Evolutionary conservation across 352 stramenopile genomes (phyloP), one percentile per base, ranked within the genome.

Genomic region (Phytophthora sp.): DNA sequence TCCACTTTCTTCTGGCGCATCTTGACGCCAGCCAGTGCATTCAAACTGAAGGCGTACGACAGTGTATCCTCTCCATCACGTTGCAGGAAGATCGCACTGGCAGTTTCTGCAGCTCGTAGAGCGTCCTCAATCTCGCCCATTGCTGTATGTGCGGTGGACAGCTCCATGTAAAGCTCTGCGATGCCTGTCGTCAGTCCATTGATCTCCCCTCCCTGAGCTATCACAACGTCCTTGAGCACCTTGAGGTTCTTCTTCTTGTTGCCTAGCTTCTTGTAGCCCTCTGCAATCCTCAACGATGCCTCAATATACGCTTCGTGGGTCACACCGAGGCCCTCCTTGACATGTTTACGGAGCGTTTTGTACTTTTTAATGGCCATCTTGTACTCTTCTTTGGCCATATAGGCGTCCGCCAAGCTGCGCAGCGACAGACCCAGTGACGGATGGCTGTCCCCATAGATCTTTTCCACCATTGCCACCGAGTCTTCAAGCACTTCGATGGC

Each of bases 251-350:
- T 77, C 38, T 79, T 73, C 52, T 82, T 67, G 16, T 93, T 79
- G 30, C 72, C 71, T 21, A 93, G 44, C 41, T 86, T 87, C 69
- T 89, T 82, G 70, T 93, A 93, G 5, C 62, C 74, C 56, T 93
- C 80, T 0, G 76, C 84, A 30, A 95, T 92, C 33, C 76, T 77
- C 50, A 92, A 41, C 33, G 74, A 81, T 1, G 83, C 79, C 52
- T 95, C 88, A 49, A 94, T 72, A 64, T 90, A 91, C 31, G 80
- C 86, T 58, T 93, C 85, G 23, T 95, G 88, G 1, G 73, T 76
- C 56, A 77, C 57, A 18, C 84, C 88, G 3, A 95, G 73, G 1
- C 85, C 86, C 18, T 79, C 67, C 51, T 84, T 78, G 12, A 91
- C 72, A 36, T 94, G 88, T 59, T 84, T 86, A 29, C 82, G 85